A percentile compares a stretch with the other conserved stretches of the same genome.
phyloP scores from a whole-genome alignment of 1,284 basidiomycete species.

The Porogramme epimiltina region DNA sequence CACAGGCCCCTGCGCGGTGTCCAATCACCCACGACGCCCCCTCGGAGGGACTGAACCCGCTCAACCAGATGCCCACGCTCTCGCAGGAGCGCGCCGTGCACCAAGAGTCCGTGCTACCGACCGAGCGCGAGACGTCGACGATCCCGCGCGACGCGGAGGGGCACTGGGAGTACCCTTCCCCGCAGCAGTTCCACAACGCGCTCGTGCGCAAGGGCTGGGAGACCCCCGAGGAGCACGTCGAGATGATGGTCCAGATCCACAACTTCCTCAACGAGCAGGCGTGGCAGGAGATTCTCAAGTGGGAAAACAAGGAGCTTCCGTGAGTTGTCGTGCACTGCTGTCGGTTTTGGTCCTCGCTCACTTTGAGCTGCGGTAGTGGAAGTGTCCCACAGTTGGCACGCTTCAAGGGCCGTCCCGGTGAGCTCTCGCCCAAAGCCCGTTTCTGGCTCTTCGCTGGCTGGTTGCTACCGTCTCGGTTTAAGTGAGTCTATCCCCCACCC shows the following conservation, averaged over 20 bases:
- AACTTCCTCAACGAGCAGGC: conserved; percentile 98
- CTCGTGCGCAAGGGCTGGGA: conserved; percentile 97
- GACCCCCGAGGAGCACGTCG: conserved; percentile 95
- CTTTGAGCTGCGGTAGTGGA: too few relatives aligned
- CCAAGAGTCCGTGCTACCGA: conserved; percentile 69
- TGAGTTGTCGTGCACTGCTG: conserved; percentile 31
- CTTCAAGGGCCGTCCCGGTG: conserved; percentile 91
- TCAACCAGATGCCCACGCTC: conserved; percentile 89
- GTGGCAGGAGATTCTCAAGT: conserved; percentile 93
- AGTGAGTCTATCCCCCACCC: conserved; percentile 53
- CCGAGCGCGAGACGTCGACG: conserved; percentile 76
- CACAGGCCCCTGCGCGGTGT: conserved; percentile 37
- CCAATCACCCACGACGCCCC: conserved; percentile 46
- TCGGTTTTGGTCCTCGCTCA: not conserved
- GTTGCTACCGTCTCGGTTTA: conserved; percentile 88
- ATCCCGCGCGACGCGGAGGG: conserved; percentile 74
- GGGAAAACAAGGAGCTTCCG: conserved; percentile 80
- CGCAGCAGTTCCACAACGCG: conserved; percentile 99
- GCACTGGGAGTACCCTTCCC: conserved; percentile 95
- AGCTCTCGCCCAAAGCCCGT: conserved; percentile 87
- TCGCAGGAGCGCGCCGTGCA: conserved; percentile 67
- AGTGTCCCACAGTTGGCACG: conserved; percentile 64
- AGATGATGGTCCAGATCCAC: conserved; percentile 98
- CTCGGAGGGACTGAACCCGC: conserved; percentile 60
- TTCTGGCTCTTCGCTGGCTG: conserved; percentile 85